Evolutionary conservation across 1,284 basidiomycete species (phyloP), one percentile per base, ranked within the genome.

Genomic region (Porogramme epimiltina): DNA sequence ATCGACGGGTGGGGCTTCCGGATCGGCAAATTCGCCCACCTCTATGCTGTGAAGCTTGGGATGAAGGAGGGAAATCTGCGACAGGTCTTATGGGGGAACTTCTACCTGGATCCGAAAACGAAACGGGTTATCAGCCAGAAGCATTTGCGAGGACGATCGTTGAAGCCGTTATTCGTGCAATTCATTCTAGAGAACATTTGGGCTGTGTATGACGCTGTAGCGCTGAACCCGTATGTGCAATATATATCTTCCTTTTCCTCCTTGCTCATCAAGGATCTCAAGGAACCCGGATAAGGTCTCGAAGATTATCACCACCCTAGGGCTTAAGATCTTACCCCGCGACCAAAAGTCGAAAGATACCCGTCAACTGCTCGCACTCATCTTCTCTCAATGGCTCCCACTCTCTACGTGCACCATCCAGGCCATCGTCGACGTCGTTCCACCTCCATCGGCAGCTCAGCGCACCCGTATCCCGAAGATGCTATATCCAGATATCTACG

Each of bases 1-100:
- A 86, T 98, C 52, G 95, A 98, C 65, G 95, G 95, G 3, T 99
- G 97, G 96, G 97, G 95, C 0, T 99, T 99, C 76, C 82, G 96
- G 28, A 82, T 98, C 8, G 87, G 90, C 52, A 93, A 92, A 62
- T 99, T 99, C 66, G 93, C 97, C 0, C 87, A 95, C 65, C 76
- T 99, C 11, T 99, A 96, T 71, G 89, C 93, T 1, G 80, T 84
- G 22, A 98, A 98, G 71, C 81, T 99, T 19, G 92, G 92, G 16
- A 90, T 98, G 66, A 91, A 92, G 66, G 96, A 98, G 70, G 76
- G 77, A 2, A 96, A 92, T 64, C 76, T 99, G 37, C 82, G 92
- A 49, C 82, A 85, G 50, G 93, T 95, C 6, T 77, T 99, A 2
- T 99, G 97, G 97, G 97, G 97, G 1, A 95, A 99, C 70, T 99